phyloP scores from a whole-genome alignment of 768 basidiomycete genomes.

The Cyclocybe aegerita region DNA sequence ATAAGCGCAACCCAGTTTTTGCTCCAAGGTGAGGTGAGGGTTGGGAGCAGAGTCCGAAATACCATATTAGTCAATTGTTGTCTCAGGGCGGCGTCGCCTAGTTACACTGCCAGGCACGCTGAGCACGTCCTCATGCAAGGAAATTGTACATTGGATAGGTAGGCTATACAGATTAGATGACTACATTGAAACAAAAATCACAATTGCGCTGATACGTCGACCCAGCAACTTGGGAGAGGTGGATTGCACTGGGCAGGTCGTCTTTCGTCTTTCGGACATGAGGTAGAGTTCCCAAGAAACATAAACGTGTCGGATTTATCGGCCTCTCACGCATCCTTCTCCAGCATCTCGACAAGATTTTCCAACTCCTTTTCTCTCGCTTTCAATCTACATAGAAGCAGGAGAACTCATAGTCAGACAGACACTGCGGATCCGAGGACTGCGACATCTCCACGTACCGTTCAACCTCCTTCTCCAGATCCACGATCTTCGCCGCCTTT shows the following conservation, averaged over 20 bases:
- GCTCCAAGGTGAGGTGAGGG: no score
- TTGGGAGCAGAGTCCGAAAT: no score
- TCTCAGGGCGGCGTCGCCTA: no score
- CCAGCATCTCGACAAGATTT: constrained; percentile 9
- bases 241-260: no score
- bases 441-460: constrained; percentile 6
- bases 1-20: no score
- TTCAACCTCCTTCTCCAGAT: constrained; percentile 14
- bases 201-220: neutral
- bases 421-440: neutral
- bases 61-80: no score
- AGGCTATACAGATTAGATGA: no score
- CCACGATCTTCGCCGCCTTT: constrained; percentile 13
- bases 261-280: neutral
- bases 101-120: no score
- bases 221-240: no score
- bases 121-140: no score
- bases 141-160: no score
- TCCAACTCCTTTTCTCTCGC: constrained; percentile 14
- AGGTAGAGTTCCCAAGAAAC: neutral
- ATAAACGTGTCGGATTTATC: neutral
- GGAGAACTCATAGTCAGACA: neutral
- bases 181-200: neutral
- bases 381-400: constrained; percentile 5
- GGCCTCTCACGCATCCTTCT: constrained; percentile 1